phyloP scores from a whole-genome alignment of 2,329 filamentous ascomycete genomes.

The Alternaria consortialis region DNA sequence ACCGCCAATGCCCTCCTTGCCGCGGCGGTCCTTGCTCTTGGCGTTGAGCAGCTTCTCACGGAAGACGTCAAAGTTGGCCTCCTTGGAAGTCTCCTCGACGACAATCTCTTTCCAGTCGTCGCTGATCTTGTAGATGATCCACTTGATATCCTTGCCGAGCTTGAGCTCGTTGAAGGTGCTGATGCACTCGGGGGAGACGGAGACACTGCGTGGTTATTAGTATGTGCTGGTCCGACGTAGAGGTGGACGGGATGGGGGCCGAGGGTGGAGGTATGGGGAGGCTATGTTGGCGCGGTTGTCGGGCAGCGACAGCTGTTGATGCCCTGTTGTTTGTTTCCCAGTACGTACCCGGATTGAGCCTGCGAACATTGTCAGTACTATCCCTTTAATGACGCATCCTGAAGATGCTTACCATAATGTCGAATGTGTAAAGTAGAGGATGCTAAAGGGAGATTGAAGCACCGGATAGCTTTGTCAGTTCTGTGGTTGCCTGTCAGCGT shows the following conservation, averaged over 20 bases:
- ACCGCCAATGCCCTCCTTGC: conserved; percentile 67
- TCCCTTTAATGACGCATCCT: background rate
- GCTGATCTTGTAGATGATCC: conserved; percentile 87
- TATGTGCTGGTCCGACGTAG: conserved; percentile 8
- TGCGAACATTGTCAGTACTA: conserved; percentile 35
- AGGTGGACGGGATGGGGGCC: background rate
- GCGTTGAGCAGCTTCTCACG: conserved; percentile 78
- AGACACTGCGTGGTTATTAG: conserved; percentile 65
- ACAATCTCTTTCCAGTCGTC: conserved; percentile 85
- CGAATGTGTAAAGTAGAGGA: conserved; percentile 32
- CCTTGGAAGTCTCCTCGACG: conserved; percentile 75
- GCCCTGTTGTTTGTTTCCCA: conserved; percentile 20
- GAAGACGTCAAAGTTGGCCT: conserved; percentile 75
- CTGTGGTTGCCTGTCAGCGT: conserved; percentile 49
- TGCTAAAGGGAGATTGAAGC: conserved; percentile 26
- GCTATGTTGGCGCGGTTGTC: conserved; percentile 15
- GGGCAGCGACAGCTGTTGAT: conserved; percentile 25
- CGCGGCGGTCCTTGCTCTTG: conserved; percentile 75
- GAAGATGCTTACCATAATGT: conserved; percentile 48
- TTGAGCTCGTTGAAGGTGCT: conserved; percentile 80
- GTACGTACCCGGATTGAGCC: conserved; percentile 57
- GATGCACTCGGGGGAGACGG: conserved; percentile 76
- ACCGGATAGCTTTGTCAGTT: conserved; percentile 47
- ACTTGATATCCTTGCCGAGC: conserved; percentile 79
- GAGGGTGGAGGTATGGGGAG: conserved; percentile 10